Conservation (phyloP, 495 filamentous ascomycete species). For the Xanthoparmelia taractica region DNA sequence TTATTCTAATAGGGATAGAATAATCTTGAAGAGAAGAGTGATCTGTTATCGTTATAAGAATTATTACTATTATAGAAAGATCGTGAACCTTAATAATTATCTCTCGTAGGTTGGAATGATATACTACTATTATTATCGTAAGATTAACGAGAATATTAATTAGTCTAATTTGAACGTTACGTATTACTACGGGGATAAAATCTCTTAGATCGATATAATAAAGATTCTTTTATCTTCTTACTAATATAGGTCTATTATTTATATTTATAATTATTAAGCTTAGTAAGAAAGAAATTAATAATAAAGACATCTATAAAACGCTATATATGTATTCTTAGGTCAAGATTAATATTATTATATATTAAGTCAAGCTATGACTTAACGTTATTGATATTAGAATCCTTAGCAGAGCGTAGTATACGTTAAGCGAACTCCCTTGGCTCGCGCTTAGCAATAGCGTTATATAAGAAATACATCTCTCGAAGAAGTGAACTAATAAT, state of each 20-base stretch:
- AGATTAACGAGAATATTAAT: no score
- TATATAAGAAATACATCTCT: neutral
- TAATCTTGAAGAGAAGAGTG: no score
- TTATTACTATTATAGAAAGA: no score
- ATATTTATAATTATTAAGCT: neutral
- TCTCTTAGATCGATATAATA: no score
- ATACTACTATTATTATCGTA: no score
- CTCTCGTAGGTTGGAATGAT: no score
- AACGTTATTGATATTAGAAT: neutral
- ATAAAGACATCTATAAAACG: neutral
- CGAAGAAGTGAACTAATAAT: neutral
- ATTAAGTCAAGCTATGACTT: constrained; percentile 3
- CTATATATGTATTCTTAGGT: neutral
- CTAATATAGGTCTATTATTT: neutral
- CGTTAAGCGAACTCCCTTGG: neutral
- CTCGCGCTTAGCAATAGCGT: neutral
- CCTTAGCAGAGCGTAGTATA: neutral
- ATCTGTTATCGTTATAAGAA: no score
- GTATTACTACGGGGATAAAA: no score
- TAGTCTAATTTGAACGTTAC: no score
- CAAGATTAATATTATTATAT: neutral
- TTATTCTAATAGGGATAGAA: no score
- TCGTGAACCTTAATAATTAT: no score
- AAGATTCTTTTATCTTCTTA: no score
- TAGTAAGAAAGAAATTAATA: neutral